Evolutionary conservation across 257 asterid genomes (phyloP).

Genomic region (Nicotiana noctiflora): DNA sequence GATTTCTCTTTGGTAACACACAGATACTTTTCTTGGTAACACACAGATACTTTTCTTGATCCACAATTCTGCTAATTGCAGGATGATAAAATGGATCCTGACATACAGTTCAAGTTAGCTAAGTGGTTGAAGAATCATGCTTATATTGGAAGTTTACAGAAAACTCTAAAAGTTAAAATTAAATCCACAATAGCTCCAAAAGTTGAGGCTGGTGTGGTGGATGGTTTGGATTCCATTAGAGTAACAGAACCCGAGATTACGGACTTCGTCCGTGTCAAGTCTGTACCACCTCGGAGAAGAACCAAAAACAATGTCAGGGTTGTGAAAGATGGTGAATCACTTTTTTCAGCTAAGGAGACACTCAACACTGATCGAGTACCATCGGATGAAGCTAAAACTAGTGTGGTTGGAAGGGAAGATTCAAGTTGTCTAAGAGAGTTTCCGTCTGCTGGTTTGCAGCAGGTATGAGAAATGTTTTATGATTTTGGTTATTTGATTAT

Average conservation of each 20-base stretch:
- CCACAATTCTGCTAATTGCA: slow-evolving; percentile 20
- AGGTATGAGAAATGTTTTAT: slow-evolving; percentile 35
- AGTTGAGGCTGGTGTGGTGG: slow-evolving; percentile 36
- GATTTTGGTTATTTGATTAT: not conserved
- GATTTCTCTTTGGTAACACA: not conserved
- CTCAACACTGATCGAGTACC: slow-evolving; percentile 17
- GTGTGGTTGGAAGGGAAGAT: slow-evolving; percentile 38
- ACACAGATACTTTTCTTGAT: not conserved
- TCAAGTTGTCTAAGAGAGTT: slow-evolving; percentile 25
- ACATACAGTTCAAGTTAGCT: slow-evolving; percentile 49
- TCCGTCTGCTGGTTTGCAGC: slow-evolving; percentile 30
- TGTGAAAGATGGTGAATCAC: slow-evolving; percentile 35
- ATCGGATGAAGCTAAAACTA: slow-evolving; percentile 22
- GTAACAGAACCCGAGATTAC: slow-evolving; percentile 43
- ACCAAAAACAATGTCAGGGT: slow-evolving; percentile 51
- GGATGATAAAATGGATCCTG: slow-evolving; percentile 57
- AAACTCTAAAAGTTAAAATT: slow-evolving; percentile 45
- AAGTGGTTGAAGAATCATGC: slow-evolving; percentile 73
- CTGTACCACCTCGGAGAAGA: slow-evolving; percentile 74
- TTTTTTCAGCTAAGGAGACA: slow-evolving; percentile 31
- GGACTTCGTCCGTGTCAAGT: slow-evolving; percentile 60
- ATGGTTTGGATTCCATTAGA: slow-evolving; percentile 36
- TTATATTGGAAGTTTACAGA: slow-evolving; percentile 42
- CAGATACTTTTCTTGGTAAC: too few species aligned
- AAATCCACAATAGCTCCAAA: slow-evolving; percentile 29